Percentiles rank a stretch among this genome's conserved stretches.
Evolutionary conservation across 139 green algal genomes (phyloP).

Genomic region (Spirogloea muscicola): DNA sequence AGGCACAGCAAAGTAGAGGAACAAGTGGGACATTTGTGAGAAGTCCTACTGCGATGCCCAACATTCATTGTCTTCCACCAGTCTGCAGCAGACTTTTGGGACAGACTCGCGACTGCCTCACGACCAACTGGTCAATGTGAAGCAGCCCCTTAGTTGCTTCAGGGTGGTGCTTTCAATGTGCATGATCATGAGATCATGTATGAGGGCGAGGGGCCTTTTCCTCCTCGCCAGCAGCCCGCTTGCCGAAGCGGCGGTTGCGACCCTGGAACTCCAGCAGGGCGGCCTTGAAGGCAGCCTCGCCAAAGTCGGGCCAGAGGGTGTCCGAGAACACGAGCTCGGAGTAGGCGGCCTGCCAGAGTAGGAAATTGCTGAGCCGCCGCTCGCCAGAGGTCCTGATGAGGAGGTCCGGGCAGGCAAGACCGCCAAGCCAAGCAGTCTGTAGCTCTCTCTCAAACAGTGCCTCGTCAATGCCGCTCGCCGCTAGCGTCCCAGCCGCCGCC

Average conservation of each 20-base stretch:
- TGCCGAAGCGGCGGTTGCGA: constrained; percentile 61
- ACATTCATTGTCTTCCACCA: too few relatives aligned
- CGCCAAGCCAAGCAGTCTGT: constrained; percentile 17
- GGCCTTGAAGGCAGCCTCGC: constrained; percentile 40
- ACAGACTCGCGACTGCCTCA: too few relatives aligned
- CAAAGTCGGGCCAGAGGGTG: constrained; percentile 71
- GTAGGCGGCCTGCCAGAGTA: constrained; percentile 77
- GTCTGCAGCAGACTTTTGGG: too few relatives aligned
- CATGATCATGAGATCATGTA: too few relatives aligned
- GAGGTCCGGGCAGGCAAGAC: constrained; percentile 60
- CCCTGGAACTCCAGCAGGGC: constrained; percentile 51
- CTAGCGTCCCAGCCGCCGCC: constrained; percentile 55
- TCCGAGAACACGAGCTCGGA: constrained; percentile 70
- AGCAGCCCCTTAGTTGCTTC: too few relatives aligned
- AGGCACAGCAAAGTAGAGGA: too few relatives aligned
- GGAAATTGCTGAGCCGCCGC: constrained; percentile 76
- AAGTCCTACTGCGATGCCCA: too few relatives aligned
- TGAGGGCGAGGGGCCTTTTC: too few relatives aligned
- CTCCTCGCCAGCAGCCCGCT: too few relatives aligned
- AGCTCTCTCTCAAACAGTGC: constrained; percentile 1
- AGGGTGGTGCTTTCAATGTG: too few relatives aligned
- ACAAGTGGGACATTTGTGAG: too few relatives aligned
- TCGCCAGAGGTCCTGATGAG: constrained; percentile 76
- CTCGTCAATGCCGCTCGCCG: constrained; percentile 53
- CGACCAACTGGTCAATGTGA: too few relatives aligned